phyloP scores from a whole-genome alignment of 2,329 filamentous ascomycete species.

The Tolypocladium guangdongense region DNA sequence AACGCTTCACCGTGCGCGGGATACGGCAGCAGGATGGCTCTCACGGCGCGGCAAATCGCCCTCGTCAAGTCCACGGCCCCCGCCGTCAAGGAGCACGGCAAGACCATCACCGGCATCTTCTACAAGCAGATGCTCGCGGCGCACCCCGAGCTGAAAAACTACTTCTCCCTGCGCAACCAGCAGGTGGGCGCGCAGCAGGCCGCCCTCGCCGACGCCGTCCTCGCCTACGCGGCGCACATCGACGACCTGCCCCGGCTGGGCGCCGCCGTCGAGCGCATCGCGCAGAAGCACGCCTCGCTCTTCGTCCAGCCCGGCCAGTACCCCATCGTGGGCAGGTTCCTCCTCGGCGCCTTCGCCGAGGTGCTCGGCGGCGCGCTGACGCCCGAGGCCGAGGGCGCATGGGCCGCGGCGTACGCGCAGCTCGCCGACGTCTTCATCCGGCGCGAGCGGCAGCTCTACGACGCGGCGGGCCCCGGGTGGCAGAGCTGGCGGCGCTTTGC shows the following conservation, averaged over 20 bases:
- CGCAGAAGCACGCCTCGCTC: constrained; percentile 66
- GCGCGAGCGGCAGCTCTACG: constrained; percentile 52
- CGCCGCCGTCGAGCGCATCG: constrained; percentile 54
- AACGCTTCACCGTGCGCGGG: background rate
- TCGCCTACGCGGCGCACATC: constrained; percentile 63
- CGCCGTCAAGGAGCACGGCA: constrained; percentile 57
- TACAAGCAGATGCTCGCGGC: constrained; percentile 57
- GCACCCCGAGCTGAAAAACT: constrained; percentile 53
- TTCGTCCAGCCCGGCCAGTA: constrained; percentile 61
- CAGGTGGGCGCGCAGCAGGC: constrained; percentile 54
- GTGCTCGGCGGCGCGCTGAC: constrained; percentile 60
- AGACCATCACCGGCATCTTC: constrained; percentile 59
- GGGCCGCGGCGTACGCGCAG: constrained; percentile 60
- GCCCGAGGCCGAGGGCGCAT: constrained; percentile 55
- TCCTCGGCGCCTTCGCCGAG: constrained; percentile 55
- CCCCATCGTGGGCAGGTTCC: constrained; percentile 54
- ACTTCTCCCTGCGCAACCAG: constrained; percentile 65
- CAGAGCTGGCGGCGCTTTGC: constrained; percentile 38
- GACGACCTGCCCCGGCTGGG: constrained; percentile 53
- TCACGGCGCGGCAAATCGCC: constrained; percentile 53
- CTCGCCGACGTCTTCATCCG: constrained; percentile 61
- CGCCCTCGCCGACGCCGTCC: constrained; percentile 59
- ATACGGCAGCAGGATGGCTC: constrained; percentile 24
- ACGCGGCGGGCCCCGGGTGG: constrained; percentile 31
- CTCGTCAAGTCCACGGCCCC: constrained; percentile 72